These are phyloP conservation scores for Brassica hybrid DNA, from an alignment of 441 rosid genomes.

Conservation along the genomic window DNA sequence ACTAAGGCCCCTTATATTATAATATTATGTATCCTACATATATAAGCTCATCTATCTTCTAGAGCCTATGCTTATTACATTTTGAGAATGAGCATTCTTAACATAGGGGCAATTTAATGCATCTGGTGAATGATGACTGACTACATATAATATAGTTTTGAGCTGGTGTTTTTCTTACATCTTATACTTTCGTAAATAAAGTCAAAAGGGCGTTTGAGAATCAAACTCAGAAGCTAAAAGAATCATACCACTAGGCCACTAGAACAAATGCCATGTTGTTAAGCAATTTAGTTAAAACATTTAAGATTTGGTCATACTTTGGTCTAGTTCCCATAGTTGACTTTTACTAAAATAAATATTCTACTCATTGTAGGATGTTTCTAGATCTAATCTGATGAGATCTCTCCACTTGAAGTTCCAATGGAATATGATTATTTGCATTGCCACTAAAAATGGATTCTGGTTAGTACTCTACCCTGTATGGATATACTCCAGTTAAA, in stretches of 20 bases:
- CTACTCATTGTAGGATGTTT: constrained; percentile 7
- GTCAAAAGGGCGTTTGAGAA: neutral
- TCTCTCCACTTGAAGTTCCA: constrained; percentile 8
- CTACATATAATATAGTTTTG: neutral
- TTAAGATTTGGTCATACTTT: constrained; percentile 4
- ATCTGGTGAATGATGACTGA: neutral
- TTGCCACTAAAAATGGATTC: too few relatives aligned
- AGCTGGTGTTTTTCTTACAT: neutral
- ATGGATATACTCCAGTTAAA: too few relatives aligned
- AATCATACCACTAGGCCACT: neutral
- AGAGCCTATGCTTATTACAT: neutral
- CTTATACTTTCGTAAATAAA: neutral
- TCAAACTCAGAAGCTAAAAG: neutral
- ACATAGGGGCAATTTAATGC: neutral
- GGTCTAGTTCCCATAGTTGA: neutral
- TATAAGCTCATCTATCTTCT: neutral
- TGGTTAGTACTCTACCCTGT: too few relatives aligned
- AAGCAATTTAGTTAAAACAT: neutral
- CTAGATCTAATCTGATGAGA: neutral
- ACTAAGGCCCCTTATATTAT: too few relatives aligned
- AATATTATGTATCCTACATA: neutral
- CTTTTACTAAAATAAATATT: too few relatives aligned
- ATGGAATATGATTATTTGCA: too few relatives aligned
- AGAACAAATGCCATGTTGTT: neutral
- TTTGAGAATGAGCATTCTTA: neutral